Evolutionary conservation across 768 basidiomycete genomes (phyloP).

Genomic region (Solioccasus polychromus): DNA sequence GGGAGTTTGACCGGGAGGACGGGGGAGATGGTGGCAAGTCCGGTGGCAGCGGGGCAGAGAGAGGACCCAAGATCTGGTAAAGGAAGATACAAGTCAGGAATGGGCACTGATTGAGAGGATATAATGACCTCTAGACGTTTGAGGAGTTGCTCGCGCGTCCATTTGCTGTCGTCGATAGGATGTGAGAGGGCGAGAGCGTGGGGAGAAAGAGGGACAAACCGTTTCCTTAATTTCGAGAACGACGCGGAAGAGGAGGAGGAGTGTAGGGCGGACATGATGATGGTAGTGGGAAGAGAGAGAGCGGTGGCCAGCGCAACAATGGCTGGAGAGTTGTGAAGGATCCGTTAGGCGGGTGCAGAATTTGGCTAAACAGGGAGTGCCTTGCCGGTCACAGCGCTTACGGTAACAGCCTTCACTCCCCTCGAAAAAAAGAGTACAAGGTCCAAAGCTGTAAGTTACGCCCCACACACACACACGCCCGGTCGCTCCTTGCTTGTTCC

Average conservation of each 20-base stretch:
- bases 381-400: constrained; percentile 38
- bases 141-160: constrained; percentile 38
- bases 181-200: constrained; percentile 19
- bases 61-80: constrained; percentile 39
- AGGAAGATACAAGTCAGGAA: constrained; percentile 16
- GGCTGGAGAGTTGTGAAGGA: constrained; percentile 35
- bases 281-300: constrained; percentile 38
- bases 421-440: constrained; percentile 6
- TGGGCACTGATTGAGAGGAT: not conserved
- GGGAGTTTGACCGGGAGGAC: constrained; percentile 42
- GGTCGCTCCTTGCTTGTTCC: no score
- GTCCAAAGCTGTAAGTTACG: not conserved
- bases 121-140: constrained; percentile 38
- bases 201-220: constrained; percentile 23
- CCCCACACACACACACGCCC: no score
- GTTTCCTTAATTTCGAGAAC: constrained; percentile 31
- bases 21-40: constrained; percentile 46
- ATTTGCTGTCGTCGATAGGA: constrained; percentile 29
- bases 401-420: constrained; percentile 12
- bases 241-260: constrained; percentile 28
- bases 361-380: constrained; percentile 33
- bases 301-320: constrained; percentile 42
- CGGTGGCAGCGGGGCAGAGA: constrained; percentile 41
- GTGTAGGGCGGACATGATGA: constrained; percentile 32
- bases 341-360: constrained; percentile 34